These are phyloP conservation scores for Tilletia setariae DNA, from an alignment of 1,284 basidiomycete species.

Conservation along the genomic window DNA sequence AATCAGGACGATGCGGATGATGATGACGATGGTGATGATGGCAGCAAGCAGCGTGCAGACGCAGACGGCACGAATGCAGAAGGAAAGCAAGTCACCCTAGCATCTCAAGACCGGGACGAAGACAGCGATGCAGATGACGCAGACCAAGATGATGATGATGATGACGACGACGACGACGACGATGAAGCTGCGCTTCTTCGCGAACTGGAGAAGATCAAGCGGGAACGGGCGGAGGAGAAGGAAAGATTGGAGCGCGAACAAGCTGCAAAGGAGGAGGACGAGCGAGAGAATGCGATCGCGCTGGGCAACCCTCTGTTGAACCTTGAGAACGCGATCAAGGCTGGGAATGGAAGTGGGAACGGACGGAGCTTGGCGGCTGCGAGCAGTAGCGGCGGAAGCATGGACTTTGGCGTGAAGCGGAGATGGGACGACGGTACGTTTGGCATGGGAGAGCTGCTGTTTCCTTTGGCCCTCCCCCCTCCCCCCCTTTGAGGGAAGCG, in stretches of 20 bases:
- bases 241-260: constrained; percentile 21
- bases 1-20: constrained; percentile 9
- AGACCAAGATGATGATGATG: constrained; percentile 20
- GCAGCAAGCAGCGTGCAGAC: constrained; percentile 20
- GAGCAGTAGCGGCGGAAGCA: neutral
- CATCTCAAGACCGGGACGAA: neutral
- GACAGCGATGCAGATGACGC: constrained; percentile 8
- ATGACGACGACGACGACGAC: constrained; percentile 37
- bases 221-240: constrained; percentile 41
- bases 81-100: neutral
- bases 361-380: neutral
- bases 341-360: constrained; percentile 15
- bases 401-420: constrained; percentile 33
- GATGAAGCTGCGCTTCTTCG: constrained; percentile 39
- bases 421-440: constrained; percentile 48
- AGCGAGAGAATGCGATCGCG: constrained; percentile 46
- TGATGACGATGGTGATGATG: constrained; percentile 24
- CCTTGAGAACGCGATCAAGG: constrained; percentile 34
- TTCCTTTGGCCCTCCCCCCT: too few relatives aligned
- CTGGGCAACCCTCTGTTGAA: constrained; percentile 49
- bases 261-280: constrained; percentile 19
- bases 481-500: neutral
- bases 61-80: neutral
- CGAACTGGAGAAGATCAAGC: constrained; percentile 49
- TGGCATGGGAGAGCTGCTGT: too few relatives aligned